Conservation (phyloP, 2,329 filamentous ascomycete genomes). For the Colletotrichum tropicale region DNA sequence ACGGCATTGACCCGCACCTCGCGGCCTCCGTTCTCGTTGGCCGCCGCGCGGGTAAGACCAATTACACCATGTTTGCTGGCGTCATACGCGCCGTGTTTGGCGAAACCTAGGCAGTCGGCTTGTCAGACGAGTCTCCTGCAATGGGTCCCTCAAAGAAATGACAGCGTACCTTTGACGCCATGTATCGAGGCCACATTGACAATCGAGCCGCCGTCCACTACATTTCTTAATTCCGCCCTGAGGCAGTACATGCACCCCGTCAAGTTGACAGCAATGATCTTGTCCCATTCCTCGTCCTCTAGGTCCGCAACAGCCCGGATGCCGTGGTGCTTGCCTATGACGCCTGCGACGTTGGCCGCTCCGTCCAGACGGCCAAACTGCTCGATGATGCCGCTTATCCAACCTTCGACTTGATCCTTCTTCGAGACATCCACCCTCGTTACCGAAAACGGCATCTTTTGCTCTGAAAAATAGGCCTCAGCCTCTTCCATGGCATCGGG, state of each 20-base stretch:
- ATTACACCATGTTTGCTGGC: conserved; percentile 44
- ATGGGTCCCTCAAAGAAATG: neutral
- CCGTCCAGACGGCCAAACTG: conserved; percentile 58
- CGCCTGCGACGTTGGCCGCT: conserved; percentile 60
- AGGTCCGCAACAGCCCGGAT: conserved; percentile 42
- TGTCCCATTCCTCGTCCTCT: conserved; percentile 52
- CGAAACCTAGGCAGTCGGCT: conserved; percentile 26
- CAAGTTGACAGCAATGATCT: conserved; percentile 52
- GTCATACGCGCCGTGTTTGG: conserved; percentile 39
- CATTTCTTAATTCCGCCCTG: conserved; percentile 47
- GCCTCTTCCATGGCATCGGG: conserved; percentile 33
- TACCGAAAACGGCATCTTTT: conserved; percentile 14
- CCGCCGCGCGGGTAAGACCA: conserved; percentile 39
- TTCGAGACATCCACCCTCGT: conserved; percentile 54
- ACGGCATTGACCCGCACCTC: conserved; percentile 52
- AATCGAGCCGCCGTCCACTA: conserved; percentile 58
- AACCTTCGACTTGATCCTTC: conserved; percentile 51
- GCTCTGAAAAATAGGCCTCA: conserved; percentile 30
- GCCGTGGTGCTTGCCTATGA: conserved; percentile 49
- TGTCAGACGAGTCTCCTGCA: neutral
- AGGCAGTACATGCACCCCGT: conserved; percentile 58
- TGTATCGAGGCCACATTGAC: conserved; percentile 62
- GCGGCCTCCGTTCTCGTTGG: conserved; percentile 43
- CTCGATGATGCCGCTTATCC: conserved; percentile 51
- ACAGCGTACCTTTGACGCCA: conserved; percentile 39